Evolutionary conservation across 1,284 basidiomycete species (phyloP).

Genomic region (Pseudozyma tsukubaensis): DNA sequence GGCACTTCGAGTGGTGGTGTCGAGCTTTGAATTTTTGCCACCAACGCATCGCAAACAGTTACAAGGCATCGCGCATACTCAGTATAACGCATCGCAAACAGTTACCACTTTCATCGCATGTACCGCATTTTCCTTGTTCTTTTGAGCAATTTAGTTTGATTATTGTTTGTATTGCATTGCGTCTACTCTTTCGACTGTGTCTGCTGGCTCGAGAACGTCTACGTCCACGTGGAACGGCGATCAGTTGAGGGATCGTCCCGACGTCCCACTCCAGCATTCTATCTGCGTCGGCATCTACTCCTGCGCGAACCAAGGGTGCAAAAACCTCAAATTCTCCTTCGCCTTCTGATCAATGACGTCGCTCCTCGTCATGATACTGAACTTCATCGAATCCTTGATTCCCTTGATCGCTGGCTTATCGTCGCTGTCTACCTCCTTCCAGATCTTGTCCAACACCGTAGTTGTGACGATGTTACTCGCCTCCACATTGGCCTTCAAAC

Average conservation of each 20-base stretch:
- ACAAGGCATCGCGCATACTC: too few species aligned
- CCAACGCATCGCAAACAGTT: too few species aligned
- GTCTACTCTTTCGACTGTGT: not conserved
- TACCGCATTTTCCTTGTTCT: not conserved
- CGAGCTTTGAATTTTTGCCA: conserved; percentile 1
- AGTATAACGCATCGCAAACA: not conserved
- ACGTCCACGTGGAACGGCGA: too few species aligned
- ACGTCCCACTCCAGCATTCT: too few species aligned
- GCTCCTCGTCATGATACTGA: conserved; percentile 79
- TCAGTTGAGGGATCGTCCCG: too few species aligned
- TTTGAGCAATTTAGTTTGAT: not conserved
- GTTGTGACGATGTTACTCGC: conserved; percentile 79
- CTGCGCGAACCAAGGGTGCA: conserved; percentile 72
- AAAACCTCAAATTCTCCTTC: conserved; percentile 79
- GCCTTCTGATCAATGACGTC: conserved; percentile 77
- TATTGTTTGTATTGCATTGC: not conserved
- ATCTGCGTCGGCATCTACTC: conserved; percentile 13
- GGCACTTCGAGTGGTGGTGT: conserved; percentile 33
- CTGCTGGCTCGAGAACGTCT: too few species aligned
- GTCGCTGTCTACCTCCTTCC: conserved; percentile 68
- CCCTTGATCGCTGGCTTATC: conserved; percentile 49
- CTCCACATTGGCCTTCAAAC: conserved; percentile 84
- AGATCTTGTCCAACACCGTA: conserved; percentile 81
- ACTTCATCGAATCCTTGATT: conserved; percentile 58
- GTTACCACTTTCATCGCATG: too few species aligned